Conservation (phyloP, 768 basidiomycete genomes). For the Lactarius sanguifluus region DNA sequence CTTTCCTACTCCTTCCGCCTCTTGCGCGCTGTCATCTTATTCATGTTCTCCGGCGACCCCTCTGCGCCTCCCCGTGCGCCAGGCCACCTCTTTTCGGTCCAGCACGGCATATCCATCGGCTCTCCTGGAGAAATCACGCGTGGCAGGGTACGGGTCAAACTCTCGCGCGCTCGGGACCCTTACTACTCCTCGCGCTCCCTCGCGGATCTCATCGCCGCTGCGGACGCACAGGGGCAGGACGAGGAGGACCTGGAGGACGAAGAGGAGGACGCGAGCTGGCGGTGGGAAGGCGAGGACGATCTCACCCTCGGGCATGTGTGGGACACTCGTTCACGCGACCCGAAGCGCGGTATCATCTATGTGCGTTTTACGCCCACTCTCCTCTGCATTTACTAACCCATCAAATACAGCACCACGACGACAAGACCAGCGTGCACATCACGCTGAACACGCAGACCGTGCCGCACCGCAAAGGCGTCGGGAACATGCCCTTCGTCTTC, state of each 20-base stretch:
- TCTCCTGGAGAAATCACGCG: conserved; percentile 53
- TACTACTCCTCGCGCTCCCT: conserved; percentile 33
- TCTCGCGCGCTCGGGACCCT: conserved; percentile 38
- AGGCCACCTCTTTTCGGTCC: conserved; percentile 63
- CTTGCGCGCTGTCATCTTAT: conserved; percentile 59
- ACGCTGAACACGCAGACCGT: conserved; percentile 56
- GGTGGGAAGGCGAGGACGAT: conserved; percentile 72
- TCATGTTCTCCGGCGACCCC: conserved; percentile 48
- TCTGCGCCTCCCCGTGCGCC: conserved; percentile 4
- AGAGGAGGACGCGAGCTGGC: conserved; percentile 49
- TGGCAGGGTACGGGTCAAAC: conserved; percentile 31
- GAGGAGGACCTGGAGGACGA: conserved; percentile 23
- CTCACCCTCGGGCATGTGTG: conserved; percentile 59
- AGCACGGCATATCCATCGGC: conserved; percentile 47
- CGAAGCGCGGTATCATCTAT: conserved; percentile 55
- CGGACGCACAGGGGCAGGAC: conserved; percentile 18
- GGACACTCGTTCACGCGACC: conserved; percentile 43
- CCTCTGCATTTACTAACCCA: neutral
- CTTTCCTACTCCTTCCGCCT: conserved; percentile 68
- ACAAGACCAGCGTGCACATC: conserved; percentile 57
- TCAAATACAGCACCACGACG: conserved; percentile 52
- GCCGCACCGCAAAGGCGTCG: conserved; percentile 52
- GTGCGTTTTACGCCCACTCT: conserved; percentile 42
- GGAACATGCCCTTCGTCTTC: conserved; percentile 65
- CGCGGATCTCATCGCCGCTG: conserved; percentile 30